These are phyloP conservation scores for Diutina neorugosa DNA, from an alignment of 1,139 yeast species.

Conservation along the genomic window DNA sequence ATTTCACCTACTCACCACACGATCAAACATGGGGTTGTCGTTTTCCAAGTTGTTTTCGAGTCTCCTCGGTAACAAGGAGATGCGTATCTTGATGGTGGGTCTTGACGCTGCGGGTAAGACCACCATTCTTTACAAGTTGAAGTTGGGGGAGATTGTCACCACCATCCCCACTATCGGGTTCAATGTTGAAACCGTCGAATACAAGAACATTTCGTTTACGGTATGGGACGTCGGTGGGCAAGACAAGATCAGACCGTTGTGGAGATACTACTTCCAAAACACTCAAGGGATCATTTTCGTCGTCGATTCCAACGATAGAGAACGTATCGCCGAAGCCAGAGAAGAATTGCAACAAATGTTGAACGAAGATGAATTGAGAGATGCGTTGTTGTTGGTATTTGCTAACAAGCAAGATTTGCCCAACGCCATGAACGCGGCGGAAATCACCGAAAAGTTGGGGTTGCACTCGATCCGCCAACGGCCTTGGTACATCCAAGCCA, in stretches of 20 bases:
- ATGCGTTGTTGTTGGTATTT: conserved; percentile 77
- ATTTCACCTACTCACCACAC: conserved; percentile 5
- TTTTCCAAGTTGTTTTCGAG: conserved; percentile 81
- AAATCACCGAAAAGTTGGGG: conserved; percentile 75
- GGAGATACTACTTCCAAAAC: conserved; percentile 94
- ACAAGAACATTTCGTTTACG: conserved; percentile 87
- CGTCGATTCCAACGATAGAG: conserved; percentile 88
- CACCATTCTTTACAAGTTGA: conserved; percentile 79
- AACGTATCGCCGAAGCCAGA: conserved; percentile 86
- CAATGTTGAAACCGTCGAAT: conserved; percentile 90
- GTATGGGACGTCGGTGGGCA: conserved; percentile 99
- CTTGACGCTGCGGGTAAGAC: conserved; percentile 89
- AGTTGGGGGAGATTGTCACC: conserved; percentile 86
- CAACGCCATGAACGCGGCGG: conserved; percentile 85
- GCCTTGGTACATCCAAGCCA: conserved; percentile 84
- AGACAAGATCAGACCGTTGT: conserved; percentile 87
- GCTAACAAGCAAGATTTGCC: conserved; percentile 93
- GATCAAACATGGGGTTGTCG: conserved; percentile 55
- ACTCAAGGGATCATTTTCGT: conserved; percentile 91
- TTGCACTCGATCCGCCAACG: conserved; percentile 76
- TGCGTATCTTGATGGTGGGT: conserved; percentile 94
- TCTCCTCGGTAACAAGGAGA: conserved; percentile 71
- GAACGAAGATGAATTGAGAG: conserved; percentile 87
- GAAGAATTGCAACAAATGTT: conserved; percentile 91
- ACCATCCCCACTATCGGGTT: conserved; percentile 91